Evolutionary conservation across 2,329 filamentous ascomycete genomes (phyloP).

Genomic region (Proliferodiscus dingleyae): DNA sequence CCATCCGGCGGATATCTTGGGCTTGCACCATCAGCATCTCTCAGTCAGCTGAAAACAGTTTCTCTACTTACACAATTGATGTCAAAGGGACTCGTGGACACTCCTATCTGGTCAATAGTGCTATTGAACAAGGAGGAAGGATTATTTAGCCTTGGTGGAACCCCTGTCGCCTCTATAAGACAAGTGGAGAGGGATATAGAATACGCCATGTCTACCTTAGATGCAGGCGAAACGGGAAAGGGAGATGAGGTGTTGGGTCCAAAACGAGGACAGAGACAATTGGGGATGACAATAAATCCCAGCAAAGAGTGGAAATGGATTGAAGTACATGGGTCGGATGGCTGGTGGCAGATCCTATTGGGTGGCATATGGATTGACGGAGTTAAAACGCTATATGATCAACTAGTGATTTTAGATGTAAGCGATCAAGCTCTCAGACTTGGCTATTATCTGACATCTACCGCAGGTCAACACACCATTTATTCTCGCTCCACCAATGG

Average conservation of each 20-base stretch:
- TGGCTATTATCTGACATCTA: too few species aligned
- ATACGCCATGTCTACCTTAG: background rate
- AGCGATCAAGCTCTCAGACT: too few species aligned
- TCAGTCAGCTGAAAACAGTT: constrained; percentile 14
- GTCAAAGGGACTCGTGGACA: constrained; percentile 13
- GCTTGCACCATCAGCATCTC: constrained; percentile 14
- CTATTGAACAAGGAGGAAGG: constrained; percentile 20
- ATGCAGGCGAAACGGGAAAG: constrained; percentile 8
- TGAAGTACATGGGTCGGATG: constrained; percentile 21
- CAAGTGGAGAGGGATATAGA: constrained; percentile 10
- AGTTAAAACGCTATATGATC: constrained; percentile 14
- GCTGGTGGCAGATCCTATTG: constrained; percentile 23
- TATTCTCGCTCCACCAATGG: constrained; percentile 19
- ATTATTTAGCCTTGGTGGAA: constrained; percentile 20
- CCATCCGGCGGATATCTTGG: constrained; percentile 21
- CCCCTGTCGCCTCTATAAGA: constrained; percentile 8
- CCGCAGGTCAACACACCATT: constrained; percentile 21
- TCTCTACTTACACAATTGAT: constrained; percentile 16
- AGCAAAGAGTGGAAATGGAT: constrained; percentile 21
- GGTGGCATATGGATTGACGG: constrained; percentile 19
- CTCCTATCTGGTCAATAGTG: constrained; percentile 20
- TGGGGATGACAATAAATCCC: background rate
- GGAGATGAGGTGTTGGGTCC: constrained; percentile 1
- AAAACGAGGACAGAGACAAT: background rate
- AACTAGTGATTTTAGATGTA: constrained; percentile 21